Base-by-base conservation (phyloP, 108 stramenopile genomes). In the Skeletonema tropicum region DNA sequence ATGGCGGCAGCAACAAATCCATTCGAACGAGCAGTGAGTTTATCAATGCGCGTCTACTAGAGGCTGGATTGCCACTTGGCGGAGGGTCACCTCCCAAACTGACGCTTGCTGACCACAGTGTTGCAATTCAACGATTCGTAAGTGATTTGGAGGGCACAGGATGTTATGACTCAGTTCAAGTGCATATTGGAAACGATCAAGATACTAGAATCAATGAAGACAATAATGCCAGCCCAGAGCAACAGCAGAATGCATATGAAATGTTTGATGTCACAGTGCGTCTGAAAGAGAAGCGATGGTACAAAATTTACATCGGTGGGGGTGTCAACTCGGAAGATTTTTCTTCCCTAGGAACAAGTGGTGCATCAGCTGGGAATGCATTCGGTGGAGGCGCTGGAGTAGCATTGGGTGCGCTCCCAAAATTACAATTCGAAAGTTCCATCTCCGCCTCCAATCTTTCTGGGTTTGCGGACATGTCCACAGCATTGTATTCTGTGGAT, bases 251-350 rank as follows among this genome's bases (percentile, higher is more conserved):
- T 35, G 33, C 33, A 35, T 35, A 35, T 35, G 33, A 35, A 3
- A 60, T 19, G 13, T 57, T 60, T 59, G 72, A 79, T 60, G 78
- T 92, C 4, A 74, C 82, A 8, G 88, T 94, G 1, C 60, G 77
- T 14, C 65, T 95, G 32, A 80, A 90, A 46, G 94, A 95, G 75
- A 92, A 92, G 80, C 86, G 86, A 10, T 95, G 91, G 94, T 95
- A 92, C 69, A 81, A 79, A 26, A 62, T 92, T 10, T 88, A 92
- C 60, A 80, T 91, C 23, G 94, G 94, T n/a, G 94, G 90, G 11
- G 91, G 91, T 3, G 62, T 95, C 48, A 90, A 92, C 70, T 77
- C 89, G 45, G 90, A 92, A 49, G 86, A 84, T 61, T 72, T 86
- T 46, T 77, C 76, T 31, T 77, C 82, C n/a, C 19, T 77, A 14